These are phyloP conservation scores for Emergomyces pasteurianus DNA, from an alignment of 2,329 filamentous ascomycete genomes.

Conservation along the genomic window DNA sequence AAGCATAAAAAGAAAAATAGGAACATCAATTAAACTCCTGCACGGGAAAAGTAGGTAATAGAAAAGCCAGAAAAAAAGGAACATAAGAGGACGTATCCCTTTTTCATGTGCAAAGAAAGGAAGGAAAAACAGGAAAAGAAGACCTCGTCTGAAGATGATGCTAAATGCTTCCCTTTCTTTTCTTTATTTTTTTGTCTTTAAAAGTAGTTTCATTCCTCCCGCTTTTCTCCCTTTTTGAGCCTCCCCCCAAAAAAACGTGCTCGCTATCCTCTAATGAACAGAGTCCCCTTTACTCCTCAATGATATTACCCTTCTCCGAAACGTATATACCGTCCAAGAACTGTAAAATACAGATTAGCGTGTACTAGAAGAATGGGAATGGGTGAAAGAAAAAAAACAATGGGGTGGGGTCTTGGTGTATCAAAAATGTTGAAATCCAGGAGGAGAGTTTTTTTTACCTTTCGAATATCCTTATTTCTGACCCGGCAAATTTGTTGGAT, in stretches of 20 bases:
- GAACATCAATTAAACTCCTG: not conserved
- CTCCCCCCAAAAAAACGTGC: slow-evolving; percentile 5
- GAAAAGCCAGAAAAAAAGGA: not conserved
- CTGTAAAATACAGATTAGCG: slow-evolving; percentile 34
- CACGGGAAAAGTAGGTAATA: not conserved
- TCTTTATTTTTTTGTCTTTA: not conserved
- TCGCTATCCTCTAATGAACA: slow-evolving; percentile 24
- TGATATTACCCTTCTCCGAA: slow-evolving; percentile 94
- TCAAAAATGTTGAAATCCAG: not conserved
- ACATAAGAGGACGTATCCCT: not conserved
- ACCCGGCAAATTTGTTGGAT: slow-evolving; percentile 99
- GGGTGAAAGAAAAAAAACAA: slow-evolving; percentile 3
- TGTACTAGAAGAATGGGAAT: not conserved
- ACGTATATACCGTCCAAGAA: slow-evolving; percentile 99
- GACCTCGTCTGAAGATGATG: not conserved
- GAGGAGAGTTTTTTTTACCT: slow-evolving; percentile 50
- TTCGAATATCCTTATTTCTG: slow-evolving; percentile 99
- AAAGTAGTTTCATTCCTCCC: not conserved
- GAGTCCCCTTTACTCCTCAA: slow-evolving; percentile 41
- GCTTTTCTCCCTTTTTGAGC: not conserved
- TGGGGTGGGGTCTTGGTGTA: no score
- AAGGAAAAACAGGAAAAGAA: not conserved
- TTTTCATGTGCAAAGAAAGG: not conserved
- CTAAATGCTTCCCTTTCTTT: not conserved
- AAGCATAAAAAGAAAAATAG: not conserved